These are phyloP conservation scores for Bombardia bombarda DNA, from an alignment of 495 filamentous ascomycete species.

Conservation along the genomic window DNA sequence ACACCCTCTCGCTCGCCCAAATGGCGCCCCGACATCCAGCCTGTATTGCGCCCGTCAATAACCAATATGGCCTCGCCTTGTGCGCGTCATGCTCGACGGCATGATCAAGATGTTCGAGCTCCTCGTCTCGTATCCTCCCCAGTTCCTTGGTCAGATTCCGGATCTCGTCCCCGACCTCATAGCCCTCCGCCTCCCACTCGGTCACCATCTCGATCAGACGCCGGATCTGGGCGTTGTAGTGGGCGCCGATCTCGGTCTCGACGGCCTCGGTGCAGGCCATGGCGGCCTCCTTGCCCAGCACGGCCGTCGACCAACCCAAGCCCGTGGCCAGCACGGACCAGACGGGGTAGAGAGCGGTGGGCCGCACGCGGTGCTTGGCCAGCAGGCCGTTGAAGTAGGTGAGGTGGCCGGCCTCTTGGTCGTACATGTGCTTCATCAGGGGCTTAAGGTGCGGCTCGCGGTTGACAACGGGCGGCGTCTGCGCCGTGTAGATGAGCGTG, in stretches of 20 bases:
- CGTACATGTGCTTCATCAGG: conserved; percentile 96
- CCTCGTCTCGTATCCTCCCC: conserved; percentile 85
- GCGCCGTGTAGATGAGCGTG: conserved; percentile 75
- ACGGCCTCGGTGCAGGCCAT: conserved; percentile 99
- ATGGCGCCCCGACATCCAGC: conserved; percentile 86
- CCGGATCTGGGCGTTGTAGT: conserved; percentile 91
- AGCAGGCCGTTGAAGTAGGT: conserved; percentile 76
- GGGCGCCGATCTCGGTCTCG: conserved; percentile 93
- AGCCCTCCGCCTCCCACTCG: conserved; percentile 54
- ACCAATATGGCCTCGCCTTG: conserved; percentile 77
- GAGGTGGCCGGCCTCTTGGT: conserved; percentile 87
- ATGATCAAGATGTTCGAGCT: conserved; percentile 93
- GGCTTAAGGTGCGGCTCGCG: conserved; percentile 80
- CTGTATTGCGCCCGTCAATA: conserved; percentile 82
- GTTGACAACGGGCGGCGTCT: conserved; percentile 64
- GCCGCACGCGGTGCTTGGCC: conserved; percentile 81
- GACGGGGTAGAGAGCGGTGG: conserved; percentile 86
- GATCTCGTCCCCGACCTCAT: conserved; percentile 73
- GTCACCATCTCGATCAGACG: conserved; percentile 71
- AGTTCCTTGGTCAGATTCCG: conserved; percentile 63
- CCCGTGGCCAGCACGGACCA: conserved; percentile 81
- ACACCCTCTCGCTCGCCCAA: conserved; percentile 83
- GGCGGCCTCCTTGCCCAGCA: conserved; percentile 88
- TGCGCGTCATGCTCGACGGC: conserved; percentile 88
- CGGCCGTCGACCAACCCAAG: conserved; percentile 79